Conservation (phyloP, 495 filamentous ascomycete species). For the Aspergillus asperescens region DNA sequence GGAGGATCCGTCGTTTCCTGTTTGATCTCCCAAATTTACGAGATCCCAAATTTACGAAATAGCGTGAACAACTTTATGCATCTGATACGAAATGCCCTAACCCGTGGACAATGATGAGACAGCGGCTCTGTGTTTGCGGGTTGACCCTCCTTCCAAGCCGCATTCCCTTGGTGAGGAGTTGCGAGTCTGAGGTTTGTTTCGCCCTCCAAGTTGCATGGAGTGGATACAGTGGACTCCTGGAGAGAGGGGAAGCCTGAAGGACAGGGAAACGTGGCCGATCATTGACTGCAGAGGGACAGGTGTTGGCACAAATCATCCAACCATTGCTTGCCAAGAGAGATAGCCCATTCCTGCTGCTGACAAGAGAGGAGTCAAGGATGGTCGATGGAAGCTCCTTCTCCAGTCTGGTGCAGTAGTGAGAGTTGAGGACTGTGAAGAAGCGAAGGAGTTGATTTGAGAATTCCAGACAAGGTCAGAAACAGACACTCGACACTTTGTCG, state of each 20-base stretch:
- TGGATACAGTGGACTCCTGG: background rate
- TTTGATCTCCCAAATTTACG: too few relatives aligned
- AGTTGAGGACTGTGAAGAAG: too few relatives aligned
- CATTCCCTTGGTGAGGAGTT: too few relatives aligned
- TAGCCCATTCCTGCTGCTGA: slow-evolving; percentile 7
- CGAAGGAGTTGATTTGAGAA: too few relatives aligned
- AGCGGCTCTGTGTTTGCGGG: slow-evolving; percentile 8
- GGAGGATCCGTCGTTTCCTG: background rate
- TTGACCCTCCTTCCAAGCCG: background rate
- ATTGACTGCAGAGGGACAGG: slow-evolving; percentile 19
- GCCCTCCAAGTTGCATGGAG: too few relatives aligned
- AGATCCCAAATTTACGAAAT: too few relatives aligned
- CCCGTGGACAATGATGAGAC: background rate
- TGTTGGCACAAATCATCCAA: slow-evolving; percentile 6
- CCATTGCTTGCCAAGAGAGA: slow-evolving; percentile 9
- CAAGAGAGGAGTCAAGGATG: background rate
- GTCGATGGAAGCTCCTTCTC: background rate
- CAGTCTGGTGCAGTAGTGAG: too few relatives aligned
- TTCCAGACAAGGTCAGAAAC: too few relatives aligned
- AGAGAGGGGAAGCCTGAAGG: slow-evolving; percentile 12
- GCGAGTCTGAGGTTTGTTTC: background rate
- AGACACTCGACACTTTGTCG: background rate
- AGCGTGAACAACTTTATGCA: too few relatives aligned
- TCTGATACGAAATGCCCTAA: background rate
- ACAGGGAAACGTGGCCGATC: slow-evolving; percentile 21